Conservation (phyloP, 106 monocot genomes). For the Allium cepa region DNA sequence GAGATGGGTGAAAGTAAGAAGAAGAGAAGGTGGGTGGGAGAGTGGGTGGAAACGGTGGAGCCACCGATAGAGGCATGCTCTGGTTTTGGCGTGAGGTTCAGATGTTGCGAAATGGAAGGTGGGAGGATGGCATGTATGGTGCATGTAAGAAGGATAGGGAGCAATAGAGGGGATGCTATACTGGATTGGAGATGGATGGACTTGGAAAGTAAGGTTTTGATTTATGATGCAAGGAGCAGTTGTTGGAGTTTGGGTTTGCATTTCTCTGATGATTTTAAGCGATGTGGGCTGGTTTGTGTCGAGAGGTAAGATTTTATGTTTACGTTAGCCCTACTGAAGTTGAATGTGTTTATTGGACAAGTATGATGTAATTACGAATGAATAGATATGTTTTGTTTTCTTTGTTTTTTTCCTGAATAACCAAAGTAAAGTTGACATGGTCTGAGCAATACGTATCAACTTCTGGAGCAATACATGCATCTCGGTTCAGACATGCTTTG, state of each 20-base stretch:
- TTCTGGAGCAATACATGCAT: too few relatives aligned
- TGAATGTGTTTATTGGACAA: too few relatives aligned
- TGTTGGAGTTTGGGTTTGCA: slow-evolving; percentile 38
- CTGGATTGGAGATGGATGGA: background rate
- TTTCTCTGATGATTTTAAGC: slow-evolving; percentile 32
- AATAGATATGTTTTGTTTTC: too few relatives aligned
- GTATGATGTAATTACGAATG: too few relatives aligned
- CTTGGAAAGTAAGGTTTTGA: slow-evolving; percentile 24
- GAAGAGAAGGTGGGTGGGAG: slow-evolving; percentile 10
- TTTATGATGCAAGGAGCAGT: slow-evolving; percentile 31
- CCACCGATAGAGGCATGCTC: slow-evolving; percentile 41
- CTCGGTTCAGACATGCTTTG: too few relatives aligned
- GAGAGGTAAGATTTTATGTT: slow-evolving; percentile 17
- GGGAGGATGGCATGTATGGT: slow-evolving; percentile 41
- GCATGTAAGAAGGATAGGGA: slow-evolving; percentile 14
- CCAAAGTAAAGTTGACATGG: too few relatives aligned
- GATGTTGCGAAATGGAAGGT: slow-evolving; percentile 48
- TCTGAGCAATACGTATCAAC: too few relatives aligned
- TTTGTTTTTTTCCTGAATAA: too few relatives aligned
- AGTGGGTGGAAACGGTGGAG: slow-evolving; percentile 39
- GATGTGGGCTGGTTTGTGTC: slow-evolving; percentile 26
- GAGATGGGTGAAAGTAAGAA: slow-evolving; percentile 10
- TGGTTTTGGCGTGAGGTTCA: slow-evolving; percentile 40
- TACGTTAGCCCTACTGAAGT: too few relatives aligned
- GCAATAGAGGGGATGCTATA: slow-evolving; percentile 15